These are phyloP conservation scores for Nymphaea colorata DNA, from an alignment of 164 flowering plant species.

Conservation along the genomic window DNA sequence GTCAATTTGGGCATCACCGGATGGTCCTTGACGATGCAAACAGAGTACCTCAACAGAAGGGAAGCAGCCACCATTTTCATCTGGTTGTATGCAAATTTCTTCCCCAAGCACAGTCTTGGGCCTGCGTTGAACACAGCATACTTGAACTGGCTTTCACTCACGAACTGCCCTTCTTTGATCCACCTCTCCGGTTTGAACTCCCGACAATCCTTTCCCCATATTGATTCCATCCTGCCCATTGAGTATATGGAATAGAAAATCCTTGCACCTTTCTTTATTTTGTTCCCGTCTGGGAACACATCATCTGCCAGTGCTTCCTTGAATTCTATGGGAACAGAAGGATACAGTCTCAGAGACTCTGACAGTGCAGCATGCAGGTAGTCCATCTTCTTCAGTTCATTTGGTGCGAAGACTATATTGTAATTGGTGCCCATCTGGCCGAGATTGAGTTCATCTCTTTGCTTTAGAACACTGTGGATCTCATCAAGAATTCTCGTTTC, in stretches of 20 bases:
- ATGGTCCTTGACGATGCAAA: slow-evolving; percentile 31
- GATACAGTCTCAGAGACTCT: slow-evolving; percentile 52
- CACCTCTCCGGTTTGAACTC: slow-evolving; percentile 62
- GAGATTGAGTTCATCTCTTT: background rate
- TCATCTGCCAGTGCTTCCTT: slow-evolving; percentile 49
- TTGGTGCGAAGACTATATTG: slow-evolving; percentile 12
- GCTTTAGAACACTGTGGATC: slow-evolving; percentile 14
- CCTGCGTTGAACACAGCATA: slow-evolving; percentile 47
- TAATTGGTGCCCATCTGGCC: background rate
- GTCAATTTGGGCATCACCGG: slow-evolving; percentile 31
- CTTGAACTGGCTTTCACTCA: slow-evolving; percentile 34
- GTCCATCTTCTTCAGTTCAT: slow-evolving; percentile 49
- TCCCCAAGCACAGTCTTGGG: slow-evolving; percentile 50
- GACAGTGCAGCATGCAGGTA: slow-evolving; percentile 58
- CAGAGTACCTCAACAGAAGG: slow-evolving; percentile 28
- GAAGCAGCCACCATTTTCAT: slow-evolving; percentile 65
- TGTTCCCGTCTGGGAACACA: slow-evolving; percentile 37
- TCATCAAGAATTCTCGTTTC: slow-evolving; percentile 35
- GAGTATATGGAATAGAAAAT: slow-evolving; percentile 31
- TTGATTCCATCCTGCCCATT: slow-evolving; percentile 32
- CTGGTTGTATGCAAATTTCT: slow-evolving; percentile 53
- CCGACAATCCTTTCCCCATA: slow-evolving; percentile 52
- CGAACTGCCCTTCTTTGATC: slow-evolving; percentile 32
- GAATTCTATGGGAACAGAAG: slow-evolving; percentile 46
- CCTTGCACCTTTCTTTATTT: slow-evolving; percentile 28